phyloP scores from a whole-genome alignment of 345 rosid genomes.

The Anacardium occidentale region DNA sequence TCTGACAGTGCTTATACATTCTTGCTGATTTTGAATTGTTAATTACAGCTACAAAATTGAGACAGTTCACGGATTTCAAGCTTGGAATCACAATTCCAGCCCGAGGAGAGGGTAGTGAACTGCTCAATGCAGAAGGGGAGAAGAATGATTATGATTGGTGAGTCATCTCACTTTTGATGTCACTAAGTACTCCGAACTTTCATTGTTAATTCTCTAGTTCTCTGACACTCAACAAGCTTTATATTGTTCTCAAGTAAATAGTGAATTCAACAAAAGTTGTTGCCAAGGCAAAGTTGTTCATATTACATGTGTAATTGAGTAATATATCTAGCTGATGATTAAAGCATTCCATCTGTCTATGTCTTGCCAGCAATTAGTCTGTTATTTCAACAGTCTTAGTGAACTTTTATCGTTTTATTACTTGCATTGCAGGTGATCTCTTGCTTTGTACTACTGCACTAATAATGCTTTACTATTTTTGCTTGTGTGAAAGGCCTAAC shows the following conservation, averaged over 20 bases:
- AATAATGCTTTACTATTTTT: constrained; percentile 7
- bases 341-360: neutral
- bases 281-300: neutral
- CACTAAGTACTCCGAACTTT: constrained; percentile 9
- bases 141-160: constrained; percentile 99
- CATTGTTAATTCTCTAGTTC: constrained; percentile 4
- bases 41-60: constrained; percentile 70
- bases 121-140: constrained; percentile 81
- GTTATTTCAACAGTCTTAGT: neutral
- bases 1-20: constrained; percentile 20
- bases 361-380: neutral
- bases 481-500: constrained; percentile 31
- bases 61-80: constrained; percentile 73
- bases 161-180: constrained; percentile 25
- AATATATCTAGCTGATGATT: neutral
- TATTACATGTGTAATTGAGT: neutral
- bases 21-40: constrained; percentile 22
- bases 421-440: constrained; percentile 2
- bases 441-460: neutral
- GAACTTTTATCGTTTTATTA: neutral
- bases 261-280: constrained; percentile 6
- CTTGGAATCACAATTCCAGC: constrained; percentile 69
- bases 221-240: neutral
- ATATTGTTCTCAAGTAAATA: constrained; percentile 13
- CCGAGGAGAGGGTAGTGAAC: constrained; percentile 84